Percentiles rank a stretch among this genome's conserved stretches.
These are phyloP conservation scores for Lecanicillium sp. DNA, from an alignment of 2,329 filamentous ascomycete species.

Conservation along the genomic window DNA sequence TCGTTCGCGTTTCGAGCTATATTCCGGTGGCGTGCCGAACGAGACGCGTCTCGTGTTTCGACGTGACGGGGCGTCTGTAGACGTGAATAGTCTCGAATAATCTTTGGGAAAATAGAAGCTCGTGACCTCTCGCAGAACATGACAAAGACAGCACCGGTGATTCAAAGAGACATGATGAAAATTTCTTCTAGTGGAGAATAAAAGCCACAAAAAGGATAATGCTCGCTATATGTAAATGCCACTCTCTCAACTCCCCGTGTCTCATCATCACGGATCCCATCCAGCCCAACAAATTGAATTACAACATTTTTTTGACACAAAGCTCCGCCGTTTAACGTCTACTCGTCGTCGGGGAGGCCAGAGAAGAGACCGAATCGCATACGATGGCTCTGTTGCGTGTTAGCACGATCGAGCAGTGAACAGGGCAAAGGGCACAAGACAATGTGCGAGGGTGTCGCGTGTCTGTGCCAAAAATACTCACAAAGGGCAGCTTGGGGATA, in stretches of 20 bases:
- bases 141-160: neutral
- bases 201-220: conserved; percentile 27
- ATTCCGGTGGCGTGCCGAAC: too few relatives aligned
- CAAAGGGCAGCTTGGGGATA: conserved; percentile 92
- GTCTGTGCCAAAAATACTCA: conserved; percentile 44
- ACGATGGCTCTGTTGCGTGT: conserved; percentile 58
- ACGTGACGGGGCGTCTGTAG: too few relatives aligned
- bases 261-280: conserved; percentile 6
- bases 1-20: too few relatives aligned
- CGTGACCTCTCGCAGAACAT: neutral
- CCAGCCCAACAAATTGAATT: conserved; percentile 9
- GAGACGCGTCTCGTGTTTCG: too few relatives aligned
- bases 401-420: conserved; percentile 17
- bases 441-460: neutral
- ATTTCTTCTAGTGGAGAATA: conserved; percentile 15
- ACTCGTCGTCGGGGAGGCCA: conserved; percentile 56
- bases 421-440: neutral
- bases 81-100: too few relatives aligned
- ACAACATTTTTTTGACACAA: conserved; percentile 8
- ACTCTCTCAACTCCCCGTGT: conserved; percentile 14
- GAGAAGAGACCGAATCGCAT: conserved; percentile 72
- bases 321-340: conserved; percentile 14
- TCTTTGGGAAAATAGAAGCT: too few relatives aligned
- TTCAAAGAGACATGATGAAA: neutral
- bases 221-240: conserved; percentile 30